Evolutionary conservation across 345 rosid genomes (phyloP).

Genomic region (Theobroma cacao): DNA sequence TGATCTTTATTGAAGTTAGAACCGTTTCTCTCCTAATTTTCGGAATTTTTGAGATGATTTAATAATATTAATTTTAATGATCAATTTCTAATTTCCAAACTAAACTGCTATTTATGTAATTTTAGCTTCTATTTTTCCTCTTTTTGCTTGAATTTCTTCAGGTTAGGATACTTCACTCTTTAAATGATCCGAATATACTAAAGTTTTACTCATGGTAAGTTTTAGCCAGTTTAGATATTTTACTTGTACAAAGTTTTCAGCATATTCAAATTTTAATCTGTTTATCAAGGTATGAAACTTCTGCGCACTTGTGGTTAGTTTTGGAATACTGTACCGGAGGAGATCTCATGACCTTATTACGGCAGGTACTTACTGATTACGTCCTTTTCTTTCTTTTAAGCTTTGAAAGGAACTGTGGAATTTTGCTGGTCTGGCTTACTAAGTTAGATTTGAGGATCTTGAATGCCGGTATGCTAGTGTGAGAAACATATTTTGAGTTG

Average conservation of each 20-base stretch:
- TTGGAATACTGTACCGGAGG: conserved; percentile 97
- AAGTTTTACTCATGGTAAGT: conserved; percentile 84
- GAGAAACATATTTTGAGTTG: not conserved
- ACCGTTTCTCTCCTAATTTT: not conserved
- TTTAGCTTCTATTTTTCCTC: not conserved
- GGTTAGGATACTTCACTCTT: conserved; percentile 91
- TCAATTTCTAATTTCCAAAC: not conserved
- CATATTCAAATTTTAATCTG: not conserved
- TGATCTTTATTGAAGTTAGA: conserved; percentile 49
- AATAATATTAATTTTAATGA: not conserved
- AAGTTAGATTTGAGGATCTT: not conserved
- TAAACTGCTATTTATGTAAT: not conserved
- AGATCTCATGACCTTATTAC: conserved; percentile 76
- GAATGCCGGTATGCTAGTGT: not conserved
- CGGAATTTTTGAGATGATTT: not conserved
- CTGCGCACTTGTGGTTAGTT: conserved; percentile 97
- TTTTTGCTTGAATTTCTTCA: conserved; percentile 29
- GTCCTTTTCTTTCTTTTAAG: conserved; percentile 6
- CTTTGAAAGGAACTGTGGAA: not conserved
- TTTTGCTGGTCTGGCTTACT: not conserved
- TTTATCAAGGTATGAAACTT: conserved; percentile 77
- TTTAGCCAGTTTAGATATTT: not conserved
- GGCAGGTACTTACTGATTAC: conserved; percentile 55
- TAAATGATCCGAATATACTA: conserved; percentile 75
- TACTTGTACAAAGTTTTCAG: not conserved